These are phyloP conservation scores for Marchantia polymorpha DNA, from an alignment of 225 moss, liverwort and hornwort species.

Conservation along the genomic window DNA sequence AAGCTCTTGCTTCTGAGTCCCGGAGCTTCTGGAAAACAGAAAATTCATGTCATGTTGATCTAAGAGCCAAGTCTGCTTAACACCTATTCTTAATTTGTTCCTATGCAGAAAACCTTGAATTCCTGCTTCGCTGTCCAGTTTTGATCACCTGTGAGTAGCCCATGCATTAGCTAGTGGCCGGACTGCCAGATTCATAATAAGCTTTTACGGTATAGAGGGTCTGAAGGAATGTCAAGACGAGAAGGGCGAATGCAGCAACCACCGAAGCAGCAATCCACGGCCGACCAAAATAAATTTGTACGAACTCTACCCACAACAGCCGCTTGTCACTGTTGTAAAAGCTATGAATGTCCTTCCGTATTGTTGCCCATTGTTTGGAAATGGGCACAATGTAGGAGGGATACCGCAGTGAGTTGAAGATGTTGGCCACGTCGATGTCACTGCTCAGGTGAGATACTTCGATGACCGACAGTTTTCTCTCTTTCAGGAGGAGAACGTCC, in stretches of 20 bases:
- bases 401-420: constrained; percentile 5
- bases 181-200: neutral
- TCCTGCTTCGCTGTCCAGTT: too few relatives aligned
- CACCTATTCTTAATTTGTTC: too few relatives aligned
- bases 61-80: too few relatives aligned
- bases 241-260: constrained; percentile 8
- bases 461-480: neutral
- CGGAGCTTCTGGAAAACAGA: too few relatives aligned
- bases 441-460: constrained; percentile 4
- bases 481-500: constrained; percentile 12
- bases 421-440: constrained; percentile 4
- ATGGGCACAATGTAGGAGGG: neutral
- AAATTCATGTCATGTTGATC: too few relatives aligned
- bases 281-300: neutral
- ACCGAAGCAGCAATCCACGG: constrained; percentile 9
- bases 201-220: constrained; percentile 5
- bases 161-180: too few relatives aligned
- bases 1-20: too few relatives aligned
- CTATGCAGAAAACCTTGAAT: too few relatives aligned
- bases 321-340: constrained; percentile 5
- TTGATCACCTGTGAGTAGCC: too few relatives aligned
- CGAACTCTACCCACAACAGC: constrained; percentile 11
- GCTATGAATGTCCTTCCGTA: neutral
- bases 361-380: neutral
- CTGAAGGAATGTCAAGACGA: constrained; percentile 10